phyloP scores from a whole-genome alignment of 257 asterid species.

The Solanum arcanum region DNA sequence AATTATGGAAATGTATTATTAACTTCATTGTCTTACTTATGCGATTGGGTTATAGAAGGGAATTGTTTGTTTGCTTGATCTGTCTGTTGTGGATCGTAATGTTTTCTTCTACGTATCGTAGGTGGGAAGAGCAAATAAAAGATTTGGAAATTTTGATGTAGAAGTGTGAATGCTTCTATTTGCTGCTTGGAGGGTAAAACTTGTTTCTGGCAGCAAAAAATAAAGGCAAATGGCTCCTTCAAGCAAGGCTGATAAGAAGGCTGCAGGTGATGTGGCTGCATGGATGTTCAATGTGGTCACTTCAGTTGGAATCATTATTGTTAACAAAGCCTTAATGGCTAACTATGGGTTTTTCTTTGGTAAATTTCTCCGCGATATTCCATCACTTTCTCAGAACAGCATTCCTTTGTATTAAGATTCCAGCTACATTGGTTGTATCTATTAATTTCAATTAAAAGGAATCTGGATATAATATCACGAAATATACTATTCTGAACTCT shows the following conservation, averaged over 20 bases:
- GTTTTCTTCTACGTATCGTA: not conserved
- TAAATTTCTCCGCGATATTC: conserved; percentile 18
- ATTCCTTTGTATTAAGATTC: not conserved
- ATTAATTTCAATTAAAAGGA: not conserved
- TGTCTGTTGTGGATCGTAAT: not conserved
- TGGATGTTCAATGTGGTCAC: conserved; percentile 97
- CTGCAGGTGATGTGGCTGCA: conserved; percentile 82
- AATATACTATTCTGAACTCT: not conserved
- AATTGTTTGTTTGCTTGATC: not conserved
- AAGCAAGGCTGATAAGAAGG: conserved; percentile 91
- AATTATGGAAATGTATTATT: not conserved
- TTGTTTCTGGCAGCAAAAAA: conserved; percentile 11
- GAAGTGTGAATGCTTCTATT: conserved; percentile 12
- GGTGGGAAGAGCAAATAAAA: not conserved
- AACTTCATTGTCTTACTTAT: conserved; percentile 2
- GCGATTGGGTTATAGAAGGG: not conserved
- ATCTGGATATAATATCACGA: not conserved
- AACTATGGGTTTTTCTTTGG: conserved; percentile 95
- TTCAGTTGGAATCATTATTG: conserved; percentile 91
- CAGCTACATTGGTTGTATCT: not conserved
- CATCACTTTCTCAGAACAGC: not conserved
- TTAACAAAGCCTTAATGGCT: conserved; percentile 96
- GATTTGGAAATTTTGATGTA: conserved; percentile 23
- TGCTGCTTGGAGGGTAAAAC: conserved; percentile 42
- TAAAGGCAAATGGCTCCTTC: conserved; percentile 60